Evolutionary conservation across 441 rosid species (phyloP).

Genomic region (Populus tomentosa): DNA sequence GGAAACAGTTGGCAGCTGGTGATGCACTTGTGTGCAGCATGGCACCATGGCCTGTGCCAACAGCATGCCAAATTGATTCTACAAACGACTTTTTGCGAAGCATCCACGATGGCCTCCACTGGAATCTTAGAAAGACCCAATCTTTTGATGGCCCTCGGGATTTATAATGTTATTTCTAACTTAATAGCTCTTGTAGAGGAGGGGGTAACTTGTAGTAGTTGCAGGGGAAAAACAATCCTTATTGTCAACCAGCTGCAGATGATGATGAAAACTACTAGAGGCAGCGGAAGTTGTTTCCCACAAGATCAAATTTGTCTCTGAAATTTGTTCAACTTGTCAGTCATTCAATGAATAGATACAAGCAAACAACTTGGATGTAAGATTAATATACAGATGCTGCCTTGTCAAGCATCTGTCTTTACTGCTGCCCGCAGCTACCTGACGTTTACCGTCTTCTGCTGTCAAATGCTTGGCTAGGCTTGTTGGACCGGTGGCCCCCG

Average conservation of each 20-base stretch:
- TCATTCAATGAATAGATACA: constrained; percentile 1
- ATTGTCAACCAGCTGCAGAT: constrained; percentile 1
- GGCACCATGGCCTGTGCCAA: constrained; percentile 99
- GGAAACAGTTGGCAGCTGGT: constrained; percentile 74
- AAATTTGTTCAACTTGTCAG: not conserved
- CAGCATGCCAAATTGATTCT: constrained; percentile 84
- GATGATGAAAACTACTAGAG: constrained; percentile 9
- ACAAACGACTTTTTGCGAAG: constrained; percentile 83
- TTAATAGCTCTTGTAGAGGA: not conserved
- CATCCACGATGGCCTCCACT: constrained; percentile 95
- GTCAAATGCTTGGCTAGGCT: too few relatives aligned
- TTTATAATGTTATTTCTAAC: constrained; percentile 10
- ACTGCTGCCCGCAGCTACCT: too few relatives aligned
- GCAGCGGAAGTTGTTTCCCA: not conserved
- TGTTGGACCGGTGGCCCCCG: too few relatives aligned
- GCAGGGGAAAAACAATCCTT: not conserved
- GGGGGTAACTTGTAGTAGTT: too few relatives aligned
- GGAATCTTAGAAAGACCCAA: constrained; percentile 89
- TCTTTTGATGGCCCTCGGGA: constrained; percentile 73
- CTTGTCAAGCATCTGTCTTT: too few relatives aligned
- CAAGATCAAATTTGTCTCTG: not conserved
- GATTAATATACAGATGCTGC: too few relatives aligned
- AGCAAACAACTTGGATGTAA: not conserved
- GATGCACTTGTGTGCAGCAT: constrained; percentile 96
- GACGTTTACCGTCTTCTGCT: too few relatives aligned